Conservation (phyloP, 129 eudicot species). For the Flaveria brownii region DNA sequence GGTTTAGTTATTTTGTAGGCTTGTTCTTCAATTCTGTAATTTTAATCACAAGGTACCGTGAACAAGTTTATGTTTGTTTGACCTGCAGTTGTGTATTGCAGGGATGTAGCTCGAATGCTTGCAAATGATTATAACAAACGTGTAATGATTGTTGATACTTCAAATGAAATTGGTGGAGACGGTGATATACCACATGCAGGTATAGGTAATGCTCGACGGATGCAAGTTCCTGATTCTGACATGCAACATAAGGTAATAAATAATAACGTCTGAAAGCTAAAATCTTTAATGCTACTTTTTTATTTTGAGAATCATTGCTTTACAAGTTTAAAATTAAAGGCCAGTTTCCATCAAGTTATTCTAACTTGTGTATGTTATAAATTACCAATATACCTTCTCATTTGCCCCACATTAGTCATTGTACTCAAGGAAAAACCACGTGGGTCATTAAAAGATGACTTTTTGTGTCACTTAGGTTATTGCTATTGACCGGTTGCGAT, state of each 20-base stretch:
- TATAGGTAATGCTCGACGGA: constrained; percentile 88
- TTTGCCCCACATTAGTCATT: background rate
- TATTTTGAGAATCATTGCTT: background rate
- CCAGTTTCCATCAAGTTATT: background rate
- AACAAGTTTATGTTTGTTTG: background rate
- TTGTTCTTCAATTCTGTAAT: background rate
- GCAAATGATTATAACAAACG: constrained; percentile 86
- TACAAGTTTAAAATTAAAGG: constrained; percentile 3
- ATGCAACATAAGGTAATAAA: constrained; percentile 76
- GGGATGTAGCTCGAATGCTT: constrained; percentile 98
- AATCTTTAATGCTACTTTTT: background rate
- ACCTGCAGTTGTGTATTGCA: constrained; percentile 29
- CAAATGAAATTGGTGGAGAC: constrained; percentile 98
- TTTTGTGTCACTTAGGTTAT: background rate
- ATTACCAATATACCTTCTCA: background rate
- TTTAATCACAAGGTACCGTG: background rate
- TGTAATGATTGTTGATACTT: constrained; percentile 97
- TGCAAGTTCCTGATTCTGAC: constrained; percentile 93
- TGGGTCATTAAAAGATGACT: background rate
- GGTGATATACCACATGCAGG: constrained; percentile 98
- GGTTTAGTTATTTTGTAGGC: constrained; percentile 44
- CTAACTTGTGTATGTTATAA: background rate
- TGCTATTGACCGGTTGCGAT: background rate
- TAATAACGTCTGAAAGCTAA: background rate
- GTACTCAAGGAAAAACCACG: background rate